These are phyloP conservation scores for Cordyceps javanica DNA, from an alignment of 2,329 filamentous ascomycete genomes.

Conservation along the genomic window DNA sequence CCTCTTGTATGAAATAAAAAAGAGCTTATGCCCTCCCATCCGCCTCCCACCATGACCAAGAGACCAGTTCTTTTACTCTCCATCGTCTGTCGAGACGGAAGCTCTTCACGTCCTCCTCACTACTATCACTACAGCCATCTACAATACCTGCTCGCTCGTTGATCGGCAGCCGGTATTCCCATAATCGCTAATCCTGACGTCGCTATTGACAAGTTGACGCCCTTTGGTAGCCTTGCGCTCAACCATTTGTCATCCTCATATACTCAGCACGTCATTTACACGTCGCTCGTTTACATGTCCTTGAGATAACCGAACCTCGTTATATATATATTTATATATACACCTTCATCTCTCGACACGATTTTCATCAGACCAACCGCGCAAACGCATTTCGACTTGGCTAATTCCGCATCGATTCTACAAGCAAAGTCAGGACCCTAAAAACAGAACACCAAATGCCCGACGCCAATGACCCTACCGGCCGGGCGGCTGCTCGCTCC, in stretches of 20 bases:
- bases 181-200: conserved; percentile 3
- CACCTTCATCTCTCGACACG: neutral
- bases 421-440: neutral
- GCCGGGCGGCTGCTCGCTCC: conserved; percentile 13
- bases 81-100: neutral
- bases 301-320: neutral
- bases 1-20: conserved; percentile 5
- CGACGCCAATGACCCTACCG: conserved; percentile 5
- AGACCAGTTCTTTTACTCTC: neutral
- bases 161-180: neutral
- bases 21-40: conserved; percentile 7
- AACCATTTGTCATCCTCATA: conserved; percentile 3
- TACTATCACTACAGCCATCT: neutral
- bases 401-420: neutral
- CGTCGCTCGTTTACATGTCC: neutral
- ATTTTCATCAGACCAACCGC: neutral
- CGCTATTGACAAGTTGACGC: neutral
- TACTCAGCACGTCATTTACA: neutral
- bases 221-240: neutral
- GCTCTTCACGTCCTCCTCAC: neutral
- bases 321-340: neutral
- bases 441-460: conserved; percentile 1
- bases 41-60: neutral
- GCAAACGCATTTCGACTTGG: neutral
- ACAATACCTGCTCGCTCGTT: conserved; percentile 1